Conservation (phyloP, 805 yeast genomes). For the Groenewaldozyma salmanticensis region DNA sequence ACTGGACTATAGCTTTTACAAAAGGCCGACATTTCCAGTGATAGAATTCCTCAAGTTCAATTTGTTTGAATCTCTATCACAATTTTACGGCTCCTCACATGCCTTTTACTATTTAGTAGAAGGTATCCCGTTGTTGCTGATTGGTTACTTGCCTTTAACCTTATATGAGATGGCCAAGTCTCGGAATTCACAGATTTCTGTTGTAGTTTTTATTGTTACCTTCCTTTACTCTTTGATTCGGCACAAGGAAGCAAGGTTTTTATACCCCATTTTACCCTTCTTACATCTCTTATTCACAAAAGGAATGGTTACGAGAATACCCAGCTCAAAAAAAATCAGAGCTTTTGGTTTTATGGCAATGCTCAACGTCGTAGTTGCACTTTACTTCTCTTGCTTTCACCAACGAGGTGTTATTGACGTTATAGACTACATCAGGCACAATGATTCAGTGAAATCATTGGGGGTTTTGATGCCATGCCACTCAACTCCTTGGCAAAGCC, state of each 20-base stretch:
- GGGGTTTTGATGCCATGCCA: slow-evolving; percentile 95
- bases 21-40: slow-evolving; percentile 45
- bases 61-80: slow-evolving; percentile 58
- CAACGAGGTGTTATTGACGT: slow-evolving; percentile 82
- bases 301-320: slow-evolving; percentile 18
- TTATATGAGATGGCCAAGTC: slow-evolving; percentile 32
- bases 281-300: slow-evolving; percentile 45
- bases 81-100: slow-evolving; percentile 78
- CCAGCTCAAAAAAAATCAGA: slow-evolving; percentile 2
- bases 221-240: slow-evolving; percentile 51
- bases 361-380: slow-evolving; percentile 35
- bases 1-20: slow-evolving; percentile 55
- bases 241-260: slow-evolving; percentile 88
- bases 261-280: slow-evolving; percentile 77
- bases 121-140: slow-evolving; percentile 67
- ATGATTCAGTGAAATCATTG: slow-evolving; percentile 37
- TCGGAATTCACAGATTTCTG: slow-evolving; percentile 20
- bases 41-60: slow-evolving; percentile 69
- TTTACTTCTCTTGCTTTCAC: slow-evolving; percentile 54
- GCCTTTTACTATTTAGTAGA: slow-evolving; percentile 79
- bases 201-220: slow-evolving; percentile 35
- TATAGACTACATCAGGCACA: slow-evolving; percentile 39
- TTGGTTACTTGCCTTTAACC: slow-evolving; percentile 57
- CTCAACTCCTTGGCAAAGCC: slow-evolving; percentile 91
- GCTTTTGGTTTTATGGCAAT: slow-evolving; percentile 18